These are phyloP conservation scores for Fomitopsis pulvina DNA, from an alignment of 768 basidiomycete genomes.

Conservation along the genomic window DNA sequence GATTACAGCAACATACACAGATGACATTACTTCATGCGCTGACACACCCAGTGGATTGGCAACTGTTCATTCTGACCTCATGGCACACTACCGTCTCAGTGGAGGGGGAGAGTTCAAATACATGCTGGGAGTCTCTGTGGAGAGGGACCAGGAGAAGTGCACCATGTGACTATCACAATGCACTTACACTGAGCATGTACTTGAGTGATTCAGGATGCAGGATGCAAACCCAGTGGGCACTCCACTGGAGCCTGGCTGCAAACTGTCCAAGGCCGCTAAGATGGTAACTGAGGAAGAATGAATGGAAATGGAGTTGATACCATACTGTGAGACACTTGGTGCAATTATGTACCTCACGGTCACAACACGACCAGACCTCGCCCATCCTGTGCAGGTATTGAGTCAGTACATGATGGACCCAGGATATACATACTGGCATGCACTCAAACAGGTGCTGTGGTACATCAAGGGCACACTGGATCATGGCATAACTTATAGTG, in stretches of 20 bases:
- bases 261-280: conserved; percentile 13
- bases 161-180: background rate
- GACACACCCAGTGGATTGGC: background rate
- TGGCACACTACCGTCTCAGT: background rate
- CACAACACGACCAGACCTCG: conserved; percentile 7
- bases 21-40: background rate
- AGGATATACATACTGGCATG: conserved; percentile 25
- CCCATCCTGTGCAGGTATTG: conserved; percentile 1
- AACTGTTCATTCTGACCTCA: background rate
- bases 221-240: conserved; percentile 26
- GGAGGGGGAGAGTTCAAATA: background rate
- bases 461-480: conserved; percentile 28
- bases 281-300: background rate
- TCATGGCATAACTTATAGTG: conserved; percentile 11
- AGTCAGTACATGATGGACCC: conserved; percentile 22
- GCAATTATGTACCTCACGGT: too few species aligned
- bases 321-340: conserved; percentile 10
- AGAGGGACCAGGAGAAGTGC: background rate
- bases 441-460: conserved; percentile 23
- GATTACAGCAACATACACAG: background rate
- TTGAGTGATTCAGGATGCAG: too few species aligned
- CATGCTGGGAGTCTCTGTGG: background rate
- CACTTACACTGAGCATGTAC: background rate
- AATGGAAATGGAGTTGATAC: conserved; percentile 1
- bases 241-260: conserved; percentile 18